A percentile compares a stretch with the other conserved stretches of the same genome.
These are phyloP conservation scores for Ustilago esculenta DNA, from an alignment of 1,284 basidiomycete species.

Conservation along the genomic window DNA sequence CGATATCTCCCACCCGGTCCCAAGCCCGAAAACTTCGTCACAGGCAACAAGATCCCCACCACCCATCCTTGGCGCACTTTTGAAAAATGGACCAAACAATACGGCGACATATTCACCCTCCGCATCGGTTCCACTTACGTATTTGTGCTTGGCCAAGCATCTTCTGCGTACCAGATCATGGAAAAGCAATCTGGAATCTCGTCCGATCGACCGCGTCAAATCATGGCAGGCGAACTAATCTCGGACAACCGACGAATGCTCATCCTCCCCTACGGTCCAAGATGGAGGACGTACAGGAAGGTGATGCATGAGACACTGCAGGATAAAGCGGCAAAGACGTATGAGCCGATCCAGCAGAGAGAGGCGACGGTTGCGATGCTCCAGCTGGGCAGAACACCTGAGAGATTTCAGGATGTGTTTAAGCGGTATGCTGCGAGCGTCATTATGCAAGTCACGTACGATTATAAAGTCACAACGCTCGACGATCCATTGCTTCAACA, in stretches of 20 bases:
- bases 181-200: constrained; percentile 15
- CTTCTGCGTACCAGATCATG: constrained; percentile 29
- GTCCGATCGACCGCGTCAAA: constrained; percentile 20
- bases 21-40: neutral
- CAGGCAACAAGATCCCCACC: constrained; percentile 19
- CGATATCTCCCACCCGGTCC: constrained; percentile 23
- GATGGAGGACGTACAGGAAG: constrained; percentile 44
- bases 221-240: constrained; percentile 49
- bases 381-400: constrained; percentile 9
- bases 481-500: constrained; percentile 36
- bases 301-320: constrained; percentile 37
- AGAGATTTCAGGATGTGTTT: constrained; percentile 21
- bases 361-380: constrained; percentile 26
- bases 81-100: constrained; percentile 29
- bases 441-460: constrained; percentile 41
- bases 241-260: constrained; percentile 49
- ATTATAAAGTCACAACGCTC: constrained; percentile 9
- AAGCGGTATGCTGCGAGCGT: constrained; percentile 46
- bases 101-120: constrained; percentile 37
- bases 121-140: constrained; percentile 14
- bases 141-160: constrained; percentile 30
- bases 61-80: constrained; percentile 37
- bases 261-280: constrained; percentile 37
- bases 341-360: constrained; percentile 40
- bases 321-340: constrained; percentile 36